Percentiles rank a stretch among this genome's conserved stretches.
Evolutionary conservation across 2,329 filamentous ascomycete species (phyloP).

Genomic region (Aspergillus tubingensis): DNA sequence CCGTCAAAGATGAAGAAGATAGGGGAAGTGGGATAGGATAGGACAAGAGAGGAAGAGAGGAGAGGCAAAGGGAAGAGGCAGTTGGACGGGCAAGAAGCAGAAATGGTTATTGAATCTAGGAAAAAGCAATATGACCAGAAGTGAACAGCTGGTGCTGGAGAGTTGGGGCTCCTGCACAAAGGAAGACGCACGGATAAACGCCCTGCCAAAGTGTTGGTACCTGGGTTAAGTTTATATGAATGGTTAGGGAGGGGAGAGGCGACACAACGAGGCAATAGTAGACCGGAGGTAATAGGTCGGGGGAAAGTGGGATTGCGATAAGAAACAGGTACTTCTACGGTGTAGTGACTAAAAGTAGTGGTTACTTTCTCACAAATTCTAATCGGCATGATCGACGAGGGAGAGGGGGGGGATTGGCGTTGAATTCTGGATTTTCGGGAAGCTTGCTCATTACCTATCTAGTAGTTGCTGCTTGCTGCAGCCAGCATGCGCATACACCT

Average conservation of each 20-base stretch:
- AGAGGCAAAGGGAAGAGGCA: background rate
- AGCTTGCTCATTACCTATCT: constrained; percentile 3
- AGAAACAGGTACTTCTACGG: background rate
- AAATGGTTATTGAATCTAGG: background rate
- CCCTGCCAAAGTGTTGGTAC: background rate
- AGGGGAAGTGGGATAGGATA: background rate
- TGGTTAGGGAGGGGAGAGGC: background rate
- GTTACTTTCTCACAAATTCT: background rate
- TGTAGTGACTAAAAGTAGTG: background rate
- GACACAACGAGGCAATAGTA: background rate
- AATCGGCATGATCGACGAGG: constrained; percentile 16
- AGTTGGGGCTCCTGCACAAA: background rate
- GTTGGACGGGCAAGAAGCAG: background rate
- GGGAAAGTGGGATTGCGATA: background rate
- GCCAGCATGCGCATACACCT: background rate
- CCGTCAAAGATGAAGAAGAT: background rate
- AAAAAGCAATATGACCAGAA: background rate
- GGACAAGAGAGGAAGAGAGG: background rate
- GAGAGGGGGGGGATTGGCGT: constrained; percentile 2
- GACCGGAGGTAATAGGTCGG: background rate
- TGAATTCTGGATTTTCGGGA: constrained; percentile 14
- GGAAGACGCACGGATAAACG: background rate
- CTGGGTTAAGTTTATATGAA: background rate
- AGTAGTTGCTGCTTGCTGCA: background rate
- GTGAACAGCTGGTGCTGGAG: background rate